Conservation (phyloP, 2,329 filamentous ascomycete genomes). For the Ilyonectria sp. region DNA sequence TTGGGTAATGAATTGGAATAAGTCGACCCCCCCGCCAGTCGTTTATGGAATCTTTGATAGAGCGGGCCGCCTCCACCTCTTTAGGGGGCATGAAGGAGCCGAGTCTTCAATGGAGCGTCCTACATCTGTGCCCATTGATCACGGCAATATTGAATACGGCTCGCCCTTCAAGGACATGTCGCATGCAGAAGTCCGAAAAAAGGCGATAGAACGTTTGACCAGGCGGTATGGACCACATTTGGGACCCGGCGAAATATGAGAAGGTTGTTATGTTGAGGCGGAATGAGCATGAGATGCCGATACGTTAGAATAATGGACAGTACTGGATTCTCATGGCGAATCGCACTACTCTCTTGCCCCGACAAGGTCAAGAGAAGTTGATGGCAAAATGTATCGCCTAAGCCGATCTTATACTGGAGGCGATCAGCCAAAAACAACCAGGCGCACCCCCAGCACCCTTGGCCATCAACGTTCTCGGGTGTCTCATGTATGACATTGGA, state of each 20-base stretch:
- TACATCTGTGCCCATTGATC: not conserved
- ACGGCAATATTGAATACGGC: not conserved
- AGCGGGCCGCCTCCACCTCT: not conserved
- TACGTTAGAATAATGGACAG: not conserved
- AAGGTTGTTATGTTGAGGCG: not conserved
- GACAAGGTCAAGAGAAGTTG: not conserved
- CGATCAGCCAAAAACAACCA: too few species aligned
- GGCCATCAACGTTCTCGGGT: too few species aligned
- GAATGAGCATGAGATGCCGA: not conserved
- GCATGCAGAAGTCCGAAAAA: not conserved
- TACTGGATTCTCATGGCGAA: not conserved
- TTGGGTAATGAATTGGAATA: not conserved
- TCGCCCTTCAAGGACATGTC: not conserved
- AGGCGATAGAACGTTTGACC: not conserved
- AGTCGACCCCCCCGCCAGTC: not conserved
- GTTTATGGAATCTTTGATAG: not conserved
- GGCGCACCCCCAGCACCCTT: too few species aligned
- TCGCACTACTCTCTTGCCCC: not conserved
- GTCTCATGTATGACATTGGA: too few species aligned
- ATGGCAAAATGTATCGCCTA: too few species aligned
- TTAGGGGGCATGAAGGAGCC: not conserved
- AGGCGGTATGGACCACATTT: not conserved
- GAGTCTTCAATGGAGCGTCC: not conserved
- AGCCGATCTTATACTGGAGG: too few species aligned
- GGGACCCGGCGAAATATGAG: not conserved